Evolutionary conservation across 2,329 filamentous ascomycete species (phyloP).

Genomic region (Sarocladiaceae sp.): DNA sequence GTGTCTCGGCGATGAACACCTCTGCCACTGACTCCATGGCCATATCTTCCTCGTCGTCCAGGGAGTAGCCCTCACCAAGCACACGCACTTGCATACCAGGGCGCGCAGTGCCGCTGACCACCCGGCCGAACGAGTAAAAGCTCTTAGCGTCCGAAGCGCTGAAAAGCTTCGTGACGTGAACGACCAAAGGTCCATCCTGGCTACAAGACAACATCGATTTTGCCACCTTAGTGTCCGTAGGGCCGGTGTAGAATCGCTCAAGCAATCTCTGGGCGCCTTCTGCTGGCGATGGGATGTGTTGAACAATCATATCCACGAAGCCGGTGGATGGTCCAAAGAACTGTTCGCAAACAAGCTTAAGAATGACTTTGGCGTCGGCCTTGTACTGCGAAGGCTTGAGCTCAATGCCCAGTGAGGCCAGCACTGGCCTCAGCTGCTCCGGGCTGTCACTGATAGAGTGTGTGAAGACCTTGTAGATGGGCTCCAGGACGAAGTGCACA

Average conservation of each 20-base stretch:
- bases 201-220: slow-evolving; percentile 76
- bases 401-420: slow-evolving; percentile 72
- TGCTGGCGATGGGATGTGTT: slow-evolving; percentile 81
- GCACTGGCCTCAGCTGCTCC: slow-evolving; percentile 71
- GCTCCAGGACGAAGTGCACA: slow-evolving; percentile 90
- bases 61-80: slow-evolving; percentile 88
- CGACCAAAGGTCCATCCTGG: slow-evolving; percentile 82
- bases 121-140: slow-evolving; percentile 84
- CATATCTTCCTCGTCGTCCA: slow-evolving; percentile 98
- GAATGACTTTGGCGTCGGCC: slow-evolving; percentile 78
- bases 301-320: slow-evolving; percentile 91
- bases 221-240: slow-evolving; percentile 73
- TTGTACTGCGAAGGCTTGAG: slow-evolving; percentile 92
- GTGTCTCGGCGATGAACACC: slow-evolving; percentile 84
- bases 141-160: slow-evolving; percentile 83
- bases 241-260: slow-evolving; percentile 87
- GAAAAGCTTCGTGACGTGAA: slow-evolving; percentile 91
- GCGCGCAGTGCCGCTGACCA: slow-evolving; percentile 84
- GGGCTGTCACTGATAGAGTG: slow-evolving; percentile 90
- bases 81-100: slow-evolving; percentile 81
- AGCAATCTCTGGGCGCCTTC: slow-evolving; percentile 71
- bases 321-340: slow-evolving; percentile 88
- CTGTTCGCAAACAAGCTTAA: slow-evolving; percentile 86
- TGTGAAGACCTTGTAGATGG: slow-evolving; percentile 95
- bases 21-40: slow-evolving; percentile 74